Percentiles rank a stretch among this genome's conserved stretches.
phyloP scores from a whole-genome alignment of 2,329 filamentous ascomycete species.

The Madurella fahalii region DNA sequence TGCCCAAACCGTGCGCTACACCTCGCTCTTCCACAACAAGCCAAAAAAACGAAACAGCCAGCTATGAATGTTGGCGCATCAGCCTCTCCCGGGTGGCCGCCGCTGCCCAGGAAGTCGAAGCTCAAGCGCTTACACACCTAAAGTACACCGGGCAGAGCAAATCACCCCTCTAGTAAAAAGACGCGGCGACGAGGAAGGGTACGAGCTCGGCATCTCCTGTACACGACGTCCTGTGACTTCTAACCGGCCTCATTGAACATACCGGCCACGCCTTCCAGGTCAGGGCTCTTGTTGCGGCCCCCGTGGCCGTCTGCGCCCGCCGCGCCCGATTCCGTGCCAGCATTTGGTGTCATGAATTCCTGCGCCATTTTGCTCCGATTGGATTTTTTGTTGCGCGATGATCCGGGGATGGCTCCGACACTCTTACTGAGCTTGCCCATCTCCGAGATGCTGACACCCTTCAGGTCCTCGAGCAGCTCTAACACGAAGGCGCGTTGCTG shows the following conservation, averaged over 20 bases:
- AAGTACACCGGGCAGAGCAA: too few relatives aligned
- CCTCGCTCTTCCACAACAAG: background rate
- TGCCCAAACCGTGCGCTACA: background rate
- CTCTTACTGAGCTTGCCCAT: slow-evolving; percentile 74
- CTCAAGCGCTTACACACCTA: too few relatives aligned
- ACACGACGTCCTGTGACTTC: background rate
- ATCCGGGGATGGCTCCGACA: slow-evolving; percentile 26
- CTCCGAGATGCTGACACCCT: slow-evolving; percentile 89
- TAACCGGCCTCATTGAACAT: slow-evolving; percentile 38
- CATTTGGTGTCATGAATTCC: slow-evolving; percentile 57
- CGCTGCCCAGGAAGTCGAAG: too few relatives aligned
- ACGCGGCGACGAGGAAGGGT: too few relatives aligned
- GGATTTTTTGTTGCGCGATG: slow-evolving; percentile 37
- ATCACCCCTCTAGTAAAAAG: too few relatives aligned
- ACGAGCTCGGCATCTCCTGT: too few relatives aligned
- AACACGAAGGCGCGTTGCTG: slow-evolving; percentile 78
- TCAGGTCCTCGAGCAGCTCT: slow-evolving; percentile 77
- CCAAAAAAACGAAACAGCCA: background rate
- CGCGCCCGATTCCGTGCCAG: slow-evolving; percentile 23
- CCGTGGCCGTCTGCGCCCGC: slow-evolving; percentile 10
- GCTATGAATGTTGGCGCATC: background rate
- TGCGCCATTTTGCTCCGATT: slow-evolving; percentile 59
- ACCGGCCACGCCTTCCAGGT: slow-evolving; percentile 53
- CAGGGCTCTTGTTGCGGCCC: slow-evolving; percentile 39
- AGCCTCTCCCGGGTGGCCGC: too few relatives aligned